Evolutionary conservation across 805 yeast genomes (phyloP).

Genomic region (Scheffersomyces stipitis): DNA sequence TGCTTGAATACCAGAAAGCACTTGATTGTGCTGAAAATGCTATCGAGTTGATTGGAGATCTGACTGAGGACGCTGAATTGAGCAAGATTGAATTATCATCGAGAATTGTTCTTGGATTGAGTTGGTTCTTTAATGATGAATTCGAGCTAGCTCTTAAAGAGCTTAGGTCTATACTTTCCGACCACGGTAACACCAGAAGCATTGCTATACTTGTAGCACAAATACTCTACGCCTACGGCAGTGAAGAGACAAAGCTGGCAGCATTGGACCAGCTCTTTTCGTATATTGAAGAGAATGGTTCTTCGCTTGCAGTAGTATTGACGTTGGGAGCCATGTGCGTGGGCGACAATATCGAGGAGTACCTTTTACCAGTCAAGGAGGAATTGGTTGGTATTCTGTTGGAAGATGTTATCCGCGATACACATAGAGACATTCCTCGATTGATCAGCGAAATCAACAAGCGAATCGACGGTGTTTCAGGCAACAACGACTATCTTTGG

Average conservation of each 20-base stretch:
- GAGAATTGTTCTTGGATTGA: constrained; percentile 69
- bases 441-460: constrained; percentile 52
- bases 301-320: constrained; percentile 64
- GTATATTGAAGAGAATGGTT: constrained; percentile 61
- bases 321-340: constrained; percentile 80
- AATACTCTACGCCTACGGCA: constrained; percentile 73
- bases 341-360: constrained; percentile 56
- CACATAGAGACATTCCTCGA: constrained; percentile 55
- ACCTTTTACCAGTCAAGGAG: constrained; percentile 61
- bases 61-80: constrained; percentile 22
- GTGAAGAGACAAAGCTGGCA: constrained; percentile 74
- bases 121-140: constrained; percentile 60
- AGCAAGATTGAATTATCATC: constrained; percentile 50
- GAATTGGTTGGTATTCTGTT: constrained; percentile 60
- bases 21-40: constrained; percentile 60
- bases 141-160: constrained; percentile 67
- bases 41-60: constrained; percentile 46
- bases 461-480: constrained; percentile 27
- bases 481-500: constrained; percentile 42
- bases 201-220: constrained; percentile 76
- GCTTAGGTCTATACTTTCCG: constrained; percentile 58
- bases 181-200: constrained; percentile 57
- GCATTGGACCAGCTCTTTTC: constrained; percentile 81
- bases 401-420: constrained; percentile 49
- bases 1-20: constrained; percentile 54